Conservation (phyloP, 306 rosid species). For the Hippophae rhamnoides region DNA sequence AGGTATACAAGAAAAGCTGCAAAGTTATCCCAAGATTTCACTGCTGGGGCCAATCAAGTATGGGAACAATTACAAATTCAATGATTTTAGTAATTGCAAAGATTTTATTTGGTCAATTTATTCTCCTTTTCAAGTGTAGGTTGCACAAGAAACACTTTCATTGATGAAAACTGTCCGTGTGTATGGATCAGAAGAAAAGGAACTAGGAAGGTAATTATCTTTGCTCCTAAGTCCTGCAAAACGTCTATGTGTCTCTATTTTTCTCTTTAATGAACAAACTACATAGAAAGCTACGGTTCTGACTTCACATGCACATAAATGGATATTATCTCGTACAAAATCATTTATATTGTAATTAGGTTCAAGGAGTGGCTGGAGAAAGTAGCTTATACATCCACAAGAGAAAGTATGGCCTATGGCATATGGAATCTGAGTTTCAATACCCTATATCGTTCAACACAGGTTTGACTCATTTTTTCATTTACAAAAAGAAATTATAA, state of each 20-base stretch:
- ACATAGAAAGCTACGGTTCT: neutral
- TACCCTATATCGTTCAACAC: conserved; percentile 56
- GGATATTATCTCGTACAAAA: no score
- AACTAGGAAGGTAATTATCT: conserved; percentile 41
- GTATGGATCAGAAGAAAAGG: conserved; percentile 43
- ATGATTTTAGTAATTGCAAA: conserved; percentile 3
- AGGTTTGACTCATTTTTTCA: conserved; percentile 36
- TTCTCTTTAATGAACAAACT: conserved; percentile 2
- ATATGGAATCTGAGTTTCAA: conserved; percentile 56
- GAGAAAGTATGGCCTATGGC: conserved; percentile 68
- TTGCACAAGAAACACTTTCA: conserved; percentile 58
- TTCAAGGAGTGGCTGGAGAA: conserved; percentile 53
- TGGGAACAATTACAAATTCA: conserved; percentile 12
- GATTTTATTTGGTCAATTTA: conserved; percentile 8
- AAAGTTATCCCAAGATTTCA: conserved; percentile 54
- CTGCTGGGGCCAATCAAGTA: conserved; percentile 68
- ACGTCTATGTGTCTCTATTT: neutral
- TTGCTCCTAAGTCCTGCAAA: conserved; percentile 5
- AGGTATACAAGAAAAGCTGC: conserved; percentile 67
- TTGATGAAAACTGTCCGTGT: conserved; percentile 44
- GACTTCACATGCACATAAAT: neutral
- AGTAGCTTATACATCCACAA: conserved; percentile 38
- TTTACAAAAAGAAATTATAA: conserved; percentile 6
- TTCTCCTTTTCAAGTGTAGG: conserved; percentile 30
- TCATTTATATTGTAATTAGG: conserved; percentile 26